Evolutionary conservation across 83 land plant species (phyloP), one percentile per base, ranked within the genome.

Genomic region (Picea engelmannii): DNA sequence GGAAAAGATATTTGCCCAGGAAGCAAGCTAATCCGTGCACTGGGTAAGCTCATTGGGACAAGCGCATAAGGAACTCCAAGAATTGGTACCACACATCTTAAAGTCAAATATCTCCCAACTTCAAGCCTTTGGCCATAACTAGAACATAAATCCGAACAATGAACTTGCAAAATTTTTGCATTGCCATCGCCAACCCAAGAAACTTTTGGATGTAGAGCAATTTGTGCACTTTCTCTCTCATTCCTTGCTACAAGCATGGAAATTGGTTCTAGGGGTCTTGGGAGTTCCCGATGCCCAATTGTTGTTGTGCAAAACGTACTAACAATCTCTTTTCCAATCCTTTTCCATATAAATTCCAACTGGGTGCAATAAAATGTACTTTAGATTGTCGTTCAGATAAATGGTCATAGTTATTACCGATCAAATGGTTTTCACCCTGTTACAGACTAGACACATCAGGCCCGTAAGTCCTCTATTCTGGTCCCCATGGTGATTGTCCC

Each of bases 1-100:
- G 11, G 25, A 44, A 18, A 17, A 80, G 35, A 80, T 2, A 49
- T 68, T 23, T 90, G 94, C 99, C 99, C 99, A 86, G 99, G 99
- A 80, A 90, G 85, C 68, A 97, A 81, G 81, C 81, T 93, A 75
- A 95, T 83, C 88, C 89, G 89, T 66, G 88, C 70, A 81, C 71
- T 78, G 85, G 98, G 95, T 81, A 89, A 83, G 79, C 84, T 85
- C 75, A 97, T 85, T 49, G 98, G 98, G 15, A 97, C 97, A 68
- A 97, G 94, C 62, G 98, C 99, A 97, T 97, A 97, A 69, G 99
- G 99, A 58, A 97, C 98, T 83, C 99, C 97, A 80, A 97, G 91
- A 71, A 97, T 87, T 23, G 99, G 96, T 58, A 94, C 93, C 73
- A 97, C 97, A 70, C 89, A 91, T 49, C 99, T 81, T 62, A 96